Evolutionary conservation across 768 basidiomycete species (phyloP), one percentile per base, ranked within the genome.

Genomic region (Lentinula sp.): DNA sequence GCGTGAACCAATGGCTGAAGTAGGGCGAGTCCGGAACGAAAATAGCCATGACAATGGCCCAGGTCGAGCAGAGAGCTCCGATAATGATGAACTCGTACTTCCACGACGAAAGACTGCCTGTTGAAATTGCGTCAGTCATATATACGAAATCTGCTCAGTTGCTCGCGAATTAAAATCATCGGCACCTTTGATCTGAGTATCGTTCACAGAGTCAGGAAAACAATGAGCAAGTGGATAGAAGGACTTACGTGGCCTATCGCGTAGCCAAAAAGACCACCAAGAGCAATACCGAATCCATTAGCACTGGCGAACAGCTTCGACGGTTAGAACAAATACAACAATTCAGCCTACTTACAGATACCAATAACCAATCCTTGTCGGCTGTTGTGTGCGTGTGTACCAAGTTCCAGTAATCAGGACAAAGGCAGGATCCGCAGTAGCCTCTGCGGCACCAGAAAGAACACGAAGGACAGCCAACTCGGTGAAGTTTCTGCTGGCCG

Each of bases 321-420:
- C 28, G 34, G 4, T 11, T 43, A 18, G 50, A 15, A 4, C 21
- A 50, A 16, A 50, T 49, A 21, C 7, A 42, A 18, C 28, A n/a
- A 31, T 21, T 52, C 8, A 59, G 13, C 21, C n/a, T 54, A 40
- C 65, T 32, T 60, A 66, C 65, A 66, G 62, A 64, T 78, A 75
- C 75, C 75, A 75, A 21, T 62, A 64, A 11, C 70, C 70, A 48
- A 77, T 77, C 18, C 74, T 61, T 3, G 65, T 67, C 1, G 77
- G 77, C 62, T 78, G 76, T 61, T 78, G 75, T 0, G 63, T 65
- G 40, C 78, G 69, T 5, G 74, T 76, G 64, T 78, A 78, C 69
- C 69, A 77, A 7, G 31, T 59, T 59, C 28, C 46, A 1, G 75
- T 78, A 49, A 77, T 70, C 8, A 77, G 66, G 61, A 77, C 73